A percentile compares a stretch with the other conserved stretches of the same genome.
Evolutionary conservation across 164 flowering plant genomes (phyloP).

Genomic region (Sedum album): DNA sequence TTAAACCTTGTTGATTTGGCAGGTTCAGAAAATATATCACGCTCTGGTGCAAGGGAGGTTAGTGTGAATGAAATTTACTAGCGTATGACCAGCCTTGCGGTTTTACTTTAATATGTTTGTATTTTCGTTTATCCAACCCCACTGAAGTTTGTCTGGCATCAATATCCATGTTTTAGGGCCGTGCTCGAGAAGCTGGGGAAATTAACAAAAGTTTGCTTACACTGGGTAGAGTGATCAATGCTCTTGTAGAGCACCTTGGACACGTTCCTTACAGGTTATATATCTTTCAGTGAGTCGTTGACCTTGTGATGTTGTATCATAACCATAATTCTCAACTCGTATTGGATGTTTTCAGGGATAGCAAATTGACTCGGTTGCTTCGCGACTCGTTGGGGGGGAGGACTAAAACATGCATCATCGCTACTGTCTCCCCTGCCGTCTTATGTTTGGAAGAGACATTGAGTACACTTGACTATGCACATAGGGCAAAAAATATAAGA

Average conservation of each 20-base stretch:
- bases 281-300: background rate
- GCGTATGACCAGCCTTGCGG: too few species aligned
- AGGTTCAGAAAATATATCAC: slow-evolving; percentile 95
- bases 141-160: background rate
- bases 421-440: slow-evolving; percentile 97
- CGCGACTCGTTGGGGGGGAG: slow-evolving; percentile 98
- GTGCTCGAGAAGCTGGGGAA: slow-evolving; percentile 99
- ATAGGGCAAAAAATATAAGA: slow-evolving; percentile 83
- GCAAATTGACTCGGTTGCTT: slow-evolving; percentile 87
- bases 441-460: slow-evolving; percentile 94
- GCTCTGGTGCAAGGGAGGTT: slow-evolving; percentile 99
- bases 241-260: slow-evolving; percentile 94
- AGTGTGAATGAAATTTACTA: background rate
- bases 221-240: slow-evolving; percentile 86
- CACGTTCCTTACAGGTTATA: slow-evolving; percentile 89
- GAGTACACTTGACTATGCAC: slow-evolving; percentile 95
- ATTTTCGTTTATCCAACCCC: too few species aligned
- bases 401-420: slow-evolving; percentile 97
- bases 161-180: slow-evolving; percentile 41
- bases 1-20: slow-evolving; percentile 95
- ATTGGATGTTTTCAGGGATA: slow-evolving; percentile 52
- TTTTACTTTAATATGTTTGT: too few species aligned
- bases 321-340: background rate
- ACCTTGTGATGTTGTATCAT: background rate
- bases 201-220: slow-evolving; percentile 94